phyloP scores from a whole-genome alignment of 768 basidiomycete genomes.

The Wakefieldia striispora region DNA sequence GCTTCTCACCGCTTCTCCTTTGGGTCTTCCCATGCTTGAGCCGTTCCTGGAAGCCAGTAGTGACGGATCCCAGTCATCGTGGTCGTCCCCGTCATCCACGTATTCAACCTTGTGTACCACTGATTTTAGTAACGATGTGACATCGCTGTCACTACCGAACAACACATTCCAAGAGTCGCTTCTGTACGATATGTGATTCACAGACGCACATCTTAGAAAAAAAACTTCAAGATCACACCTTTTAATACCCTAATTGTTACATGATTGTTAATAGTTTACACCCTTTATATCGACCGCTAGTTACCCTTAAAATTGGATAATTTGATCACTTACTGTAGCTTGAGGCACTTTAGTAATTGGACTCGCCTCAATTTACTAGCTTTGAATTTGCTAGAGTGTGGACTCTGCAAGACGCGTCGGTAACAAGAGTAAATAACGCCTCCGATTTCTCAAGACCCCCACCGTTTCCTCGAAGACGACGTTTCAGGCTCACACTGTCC shows the following conservation, averaged over 20 bases:
- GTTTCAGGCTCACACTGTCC: constrained; percentile 15
- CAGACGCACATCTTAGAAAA: neutral
- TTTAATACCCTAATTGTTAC: constrained; percentile 5
- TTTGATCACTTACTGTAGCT: too few species aligned
- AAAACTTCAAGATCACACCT: constrained; percentile 1
- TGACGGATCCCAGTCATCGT: constrained; percentile 16
- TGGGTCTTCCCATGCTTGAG: constrained; percentile 8
- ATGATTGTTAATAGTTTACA: neutral
- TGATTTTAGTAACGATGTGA: constrained; percentile 7
- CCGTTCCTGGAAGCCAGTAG: constrained; percentile 16
- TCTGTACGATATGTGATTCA: constrained; percentile 19
- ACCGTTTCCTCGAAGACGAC: neutral
- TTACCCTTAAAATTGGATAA: neutral
- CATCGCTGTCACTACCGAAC: constrained; percentile 5
- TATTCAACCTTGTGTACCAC: constrained; percentile 16
- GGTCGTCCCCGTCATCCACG: constrained; percentile 25
- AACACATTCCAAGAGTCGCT: constrained; percentile 11
- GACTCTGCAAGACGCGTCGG: constrained; percentile 15
- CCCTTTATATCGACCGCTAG: neutral
- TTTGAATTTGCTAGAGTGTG: neutral
- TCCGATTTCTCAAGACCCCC: constrained; percentile 10
- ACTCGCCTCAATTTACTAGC: too few species aligned
- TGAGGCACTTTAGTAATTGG: too few species aligned
- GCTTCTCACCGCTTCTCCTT: constrained; percentile 6
- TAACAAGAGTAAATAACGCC: constrained; percentile 29